Evolutionary conservation across 208 protist genomes (phyloP), one percentile per base, ranked within the genome.

Genomic region (Blechomonas ayalai): DNA sequence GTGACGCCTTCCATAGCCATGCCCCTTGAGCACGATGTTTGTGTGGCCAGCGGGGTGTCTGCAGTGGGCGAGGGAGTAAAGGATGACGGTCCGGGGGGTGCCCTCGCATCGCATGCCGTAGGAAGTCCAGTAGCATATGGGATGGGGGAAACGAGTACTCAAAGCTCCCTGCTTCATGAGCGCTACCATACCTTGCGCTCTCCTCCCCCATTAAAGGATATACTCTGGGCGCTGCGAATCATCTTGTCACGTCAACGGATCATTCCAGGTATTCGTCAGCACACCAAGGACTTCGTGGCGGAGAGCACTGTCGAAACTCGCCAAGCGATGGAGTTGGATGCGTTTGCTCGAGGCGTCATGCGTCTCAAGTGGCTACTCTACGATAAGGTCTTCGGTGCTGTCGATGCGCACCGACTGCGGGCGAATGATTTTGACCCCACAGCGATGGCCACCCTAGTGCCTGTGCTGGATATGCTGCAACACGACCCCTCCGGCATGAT

Each of bases 381-480:
- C 37, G 36, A 67, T 5, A 36, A 62, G 19, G 35, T 77, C 1
- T 44, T 76, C 36, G 37, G 60, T 8, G 66, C 61, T 18, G 33
- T 77, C 0, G 69, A 80, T 19, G 43, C 40, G 15, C 52, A 60
- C 24, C 53, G 59, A 2, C 15, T 59, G 6, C 22, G 31, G 37
- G 39, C 51, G 26, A 73, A 79, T 38, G 62, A 66, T 9, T 71
- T 74, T 29, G 57, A 82, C 18, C 39, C 61, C 24, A 38, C 55
- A 26, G 36, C 47, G 18, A 64, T 70, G 4, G 41, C 74, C 1
- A 67, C 71, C 3, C 29, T 88, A 2, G 55, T 78, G 44, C 73
- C 79, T 13, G 45, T 81, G 57, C 16, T 82, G 9, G 69, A 75
- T 52, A 64, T 88, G 63, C 20, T 88, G n/a, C 54, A 66, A 7